A percentile compares a stretch with the other conserved stretches of the same genome.
phyloP scores from a whole-genome alignment of 257 asterid species.

The Solanum megistacrolobum region DNA sequence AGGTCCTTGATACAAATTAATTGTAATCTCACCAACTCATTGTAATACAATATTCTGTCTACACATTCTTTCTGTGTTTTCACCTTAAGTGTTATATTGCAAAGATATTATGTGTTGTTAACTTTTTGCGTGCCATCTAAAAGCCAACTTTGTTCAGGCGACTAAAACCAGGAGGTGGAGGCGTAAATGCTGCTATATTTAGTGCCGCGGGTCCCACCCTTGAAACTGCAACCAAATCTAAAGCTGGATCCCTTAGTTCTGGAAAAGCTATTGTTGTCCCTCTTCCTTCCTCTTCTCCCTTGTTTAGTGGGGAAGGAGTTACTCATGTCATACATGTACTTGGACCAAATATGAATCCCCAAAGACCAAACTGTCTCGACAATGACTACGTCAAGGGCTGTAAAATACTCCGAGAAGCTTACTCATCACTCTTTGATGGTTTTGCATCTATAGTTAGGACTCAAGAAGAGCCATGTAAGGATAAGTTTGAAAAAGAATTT shows the following conservation, averaged over 20 bases:
- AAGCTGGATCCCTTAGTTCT: slow-evolving; percentile 46
- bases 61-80: background rate
- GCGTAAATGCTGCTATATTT: slow-evolving; percentile 87
- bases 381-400: slow-evolving; percentile 65
- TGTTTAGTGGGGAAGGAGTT: slow-evolving; percentile 61
- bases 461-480: slow-evolving; percentile 4
- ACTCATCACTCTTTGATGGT: slow-evolving; percentile 76
- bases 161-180: slow-evolving; percentile 84
- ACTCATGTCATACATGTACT: slow-evolving; percentile 89
- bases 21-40: background rate
- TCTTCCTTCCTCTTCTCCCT: slow-evolving; percentile 65
- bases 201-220: slow-evolving; percentile 69
- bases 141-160: slow-evolving; percentile 53
- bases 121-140: slow-evolving; percentile 15
- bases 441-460: slow-evolving; percentile 43
- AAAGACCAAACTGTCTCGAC: slow-evolving; percentile 69
- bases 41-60: background rate
- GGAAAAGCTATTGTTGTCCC: slow-evolving; percentile 70
- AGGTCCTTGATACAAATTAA: background rate
- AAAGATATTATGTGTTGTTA: background rate
- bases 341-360: slow-evolving; percentile 96
- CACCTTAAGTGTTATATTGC: background rate
- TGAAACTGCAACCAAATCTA: slow-evolving; percentile 75
- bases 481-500: background rate
- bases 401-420: slow-evolving; percentile 69